Conservation (phyloP, 495 filamentous ascomycete species). For the Tuber microsphaerosporum region DNA sequence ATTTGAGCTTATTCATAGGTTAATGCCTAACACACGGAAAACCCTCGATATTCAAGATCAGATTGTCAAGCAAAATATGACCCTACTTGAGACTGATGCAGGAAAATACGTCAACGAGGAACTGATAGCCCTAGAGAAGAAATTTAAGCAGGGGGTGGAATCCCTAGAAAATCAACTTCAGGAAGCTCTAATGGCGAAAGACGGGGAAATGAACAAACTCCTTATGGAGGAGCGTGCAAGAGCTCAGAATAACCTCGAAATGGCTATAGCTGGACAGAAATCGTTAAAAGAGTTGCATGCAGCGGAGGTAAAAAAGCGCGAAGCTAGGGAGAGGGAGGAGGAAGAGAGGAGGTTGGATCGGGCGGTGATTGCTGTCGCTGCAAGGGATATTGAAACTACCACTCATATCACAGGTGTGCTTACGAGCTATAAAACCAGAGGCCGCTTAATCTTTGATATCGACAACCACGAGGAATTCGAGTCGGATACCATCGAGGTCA, state of each 20-base stretch:
- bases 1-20: constrained; percentile 34
- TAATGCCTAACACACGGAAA: constrained; percentile 15
- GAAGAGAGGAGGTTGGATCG: neutral
- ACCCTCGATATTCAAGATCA: constrained; percentile 44
- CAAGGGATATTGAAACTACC: neutral
- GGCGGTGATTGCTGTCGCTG: neutral
- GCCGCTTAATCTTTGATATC: neutral
- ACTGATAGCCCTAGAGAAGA: constrained; percentile 23
- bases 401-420: neutral
- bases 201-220: no score
- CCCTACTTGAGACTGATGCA: constrained; percentile 43
- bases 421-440: neutral
- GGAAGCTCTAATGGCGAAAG: neutral
- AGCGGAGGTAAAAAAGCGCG: no score
- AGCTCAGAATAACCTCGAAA: neutral
- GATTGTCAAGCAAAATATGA: constrained; percentile 40
- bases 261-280: neutral
- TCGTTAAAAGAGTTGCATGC: no score
- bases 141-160: neutral
- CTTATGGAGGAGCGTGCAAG: neutral
- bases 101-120: constrained; percentile 40
- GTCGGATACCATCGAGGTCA: neutral
- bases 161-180: neutral
- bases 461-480: neutral
- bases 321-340: no score